phyloP scores from a whole-genome alignment of 371 early-diverging fungal species.

The Nematocida sp. region DNA sequence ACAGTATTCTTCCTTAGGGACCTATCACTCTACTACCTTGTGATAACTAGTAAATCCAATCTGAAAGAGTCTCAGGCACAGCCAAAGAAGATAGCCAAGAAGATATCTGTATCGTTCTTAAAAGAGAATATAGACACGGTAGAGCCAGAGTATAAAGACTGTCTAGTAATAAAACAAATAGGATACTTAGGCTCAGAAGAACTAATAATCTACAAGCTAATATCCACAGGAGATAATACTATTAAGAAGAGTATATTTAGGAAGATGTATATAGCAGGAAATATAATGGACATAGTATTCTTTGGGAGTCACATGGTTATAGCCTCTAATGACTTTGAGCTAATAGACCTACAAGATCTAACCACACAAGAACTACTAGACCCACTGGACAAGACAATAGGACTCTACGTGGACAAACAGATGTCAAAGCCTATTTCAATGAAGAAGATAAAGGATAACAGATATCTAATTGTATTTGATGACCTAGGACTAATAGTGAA shows the following conservation, averaged over 20 bases:
- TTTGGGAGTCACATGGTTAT: conserved; percentile 56
- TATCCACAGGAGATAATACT: not conserved
- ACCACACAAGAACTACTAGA: conserved; percentile 63
- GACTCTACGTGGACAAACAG: conserved; percentile 23
- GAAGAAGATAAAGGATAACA: conserved; percentile 47
- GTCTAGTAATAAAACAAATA: conserved; percentile 14
- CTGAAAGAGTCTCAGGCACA: not conserved
- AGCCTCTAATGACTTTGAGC: conserved; percentile 64
- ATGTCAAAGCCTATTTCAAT: conserved; percentile 50
- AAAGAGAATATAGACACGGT: not conserved
- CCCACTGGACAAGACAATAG: conserved; percentile 53
- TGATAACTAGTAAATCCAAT: too few species aligned
- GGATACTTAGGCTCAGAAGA: conserved; percentile 43
- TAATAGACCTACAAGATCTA: conserved; percentile 62
- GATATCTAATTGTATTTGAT: conserved; percentile 59
- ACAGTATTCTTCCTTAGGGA: conserved; percentile 35
- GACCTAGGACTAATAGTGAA: conserved; percentile 62
- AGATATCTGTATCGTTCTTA: conserved; percentile 12
- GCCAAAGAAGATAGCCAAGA: not conserved
- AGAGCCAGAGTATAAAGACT: not conserved
- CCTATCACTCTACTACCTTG: not conserved
- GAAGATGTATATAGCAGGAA: conserved; percentile 61
- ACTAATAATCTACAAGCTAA: conserved; percentile 18
- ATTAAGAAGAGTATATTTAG: conserved; percentile 37
- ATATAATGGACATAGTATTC: conserved; percentile 53